phyloP scores from a whole-genome alignment of 1,284 basidiomycete species.

The Clitocybe nebularis region DNA sequence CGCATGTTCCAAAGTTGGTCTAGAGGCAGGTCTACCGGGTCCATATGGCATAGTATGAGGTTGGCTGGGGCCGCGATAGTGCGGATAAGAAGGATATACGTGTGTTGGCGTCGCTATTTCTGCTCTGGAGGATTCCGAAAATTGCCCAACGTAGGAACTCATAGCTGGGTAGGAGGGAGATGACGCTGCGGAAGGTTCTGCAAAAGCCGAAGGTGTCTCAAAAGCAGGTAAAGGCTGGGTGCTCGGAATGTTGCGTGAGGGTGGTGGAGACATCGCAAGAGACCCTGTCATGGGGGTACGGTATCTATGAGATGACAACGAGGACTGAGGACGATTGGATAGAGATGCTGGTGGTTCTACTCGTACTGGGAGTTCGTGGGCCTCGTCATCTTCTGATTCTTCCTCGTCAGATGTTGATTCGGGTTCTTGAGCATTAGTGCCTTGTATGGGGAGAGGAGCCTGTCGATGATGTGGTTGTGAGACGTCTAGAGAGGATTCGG shows the following conservation, averaged over 20 bases:
- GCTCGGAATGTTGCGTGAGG: slow-evolving; percentile 33
- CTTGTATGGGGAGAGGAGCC: slow-evolving; percentile 17
- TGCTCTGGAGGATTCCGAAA: slow-evolving; percentile 32
- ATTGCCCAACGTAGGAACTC: slow-evolving; percentile 33
- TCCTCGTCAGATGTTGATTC: slow-evolving; percentile 27
- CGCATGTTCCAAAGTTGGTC: slow-evolving; percentile 59
- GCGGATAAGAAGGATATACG: slow-evolving; percentile 34
- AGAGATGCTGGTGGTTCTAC: slow-evolving; percentile 32
- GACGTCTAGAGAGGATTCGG: slow-evolving; percentile 46
- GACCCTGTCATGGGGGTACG: slow-evolving; percentile 72
- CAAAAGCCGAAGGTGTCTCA: slow-evolving; percentile 71
- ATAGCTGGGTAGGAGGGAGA: slow-evolving; percentile 36
- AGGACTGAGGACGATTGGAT: slow-evolving; percentile 61
- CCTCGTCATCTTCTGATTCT: slow-evolving; percentile 36
- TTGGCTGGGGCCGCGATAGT: slow-evolving; percentile 31
- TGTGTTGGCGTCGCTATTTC: slow-evolving; percentile 34
- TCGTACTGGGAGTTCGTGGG: slow-evolving; percentile 37
- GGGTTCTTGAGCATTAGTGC: slow-evolving; percentile 13
- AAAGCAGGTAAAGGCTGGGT: slow-evolving; percentile 70
- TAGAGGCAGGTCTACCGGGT: slow-evolving; percentile 37
- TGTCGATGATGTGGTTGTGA: slow-evolving; percentile 20
- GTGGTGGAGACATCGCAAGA: slow-evolving; percentile 52
- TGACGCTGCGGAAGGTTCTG: slow-evolving; percentile 39
- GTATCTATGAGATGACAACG: slow-evolving; percentile 68
- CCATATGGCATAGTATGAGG: slow-evolving; percentile 31